Base-by-base conservation (phyloP, 176 grass and related monocot species). In the Oryza australiensis region DNA sequence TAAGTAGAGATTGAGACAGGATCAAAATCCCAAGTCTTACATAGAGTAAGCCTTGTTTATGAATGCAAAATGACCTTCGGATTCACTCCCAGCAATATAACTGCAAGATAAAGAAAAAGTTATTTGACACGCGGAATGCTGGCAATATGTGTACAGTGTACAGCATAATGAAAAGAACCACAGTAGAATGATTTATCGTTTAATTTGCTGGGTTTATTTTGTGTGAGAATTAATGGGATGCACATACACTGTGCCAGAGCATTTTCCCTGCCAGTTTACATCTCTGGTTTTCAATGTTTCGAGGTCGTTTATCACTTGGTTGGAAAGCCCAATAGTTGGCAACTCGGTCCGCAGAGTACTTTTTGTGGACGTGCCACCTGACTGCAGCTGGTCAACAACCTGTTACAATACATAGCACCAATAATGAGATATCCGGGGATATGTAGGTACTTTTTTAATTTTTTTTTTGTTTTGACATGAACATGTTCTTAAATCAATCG, bases 1-100 rank as follows among this genome's bases (percentile, higher is more conserved):
- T 71, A 12, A 71, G 9, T 23, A 59, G 53, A 59, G 53, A 59
- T 23, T 23, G 53, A 23, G 75, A 57, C 64, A 38, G 70, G 22
- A 62, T 60, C 45, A n/a, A 40, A 38, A 80, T 77, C 45, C 22
- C 4, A 67, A 53, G 49, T 35, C 90, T 90, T 89, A 98, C 95
- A 95, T 98, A 71, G 95, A 94, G 82, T 95, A 94, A n/a, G 95
- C 90, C 78, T 90, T 94, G 73, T 95, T 98, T 80, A 93, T 95
- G 23, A 95, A 80, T 75, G 81, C 73, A 90, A 98, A 98, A 89
- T 98, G 95, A 28, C 89, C 89, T 15, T 95, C 92, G 1, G 90
- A 90, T 69, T 98, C 92, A 6, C 75, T 93, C 87, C 95, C 95
- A 63, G 90, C 85, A 16, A 98, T 98, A 82, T 98, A 98, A n/a